These are phyloP conservation scores for Leishmania gerbilli DNA, from an alignment of 208 protist genomes.

Conservation along the genomic window DNA sequence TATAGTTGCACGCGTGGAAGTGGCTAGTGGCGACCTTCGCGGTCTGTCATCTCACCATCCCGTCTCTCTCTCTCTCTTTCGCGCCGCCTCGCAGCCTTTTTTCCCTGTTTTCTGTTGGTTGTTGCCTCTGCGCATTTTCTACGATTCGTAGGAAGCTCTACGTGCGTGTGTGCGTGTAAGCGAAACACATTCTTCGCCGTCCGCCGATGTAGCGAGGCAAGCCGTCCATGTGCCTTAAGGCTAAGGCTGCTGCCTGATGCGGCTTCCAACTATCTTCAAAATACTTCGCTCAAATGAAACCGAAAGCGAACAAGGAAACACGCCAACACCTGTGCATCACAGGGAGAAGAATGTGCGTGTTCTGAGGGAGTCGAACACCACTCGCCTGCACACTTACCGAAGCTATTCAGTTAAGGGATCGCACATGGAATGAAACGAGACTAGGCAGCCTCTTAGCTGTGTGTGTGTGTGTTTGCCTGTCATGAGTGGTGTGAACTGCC, in stretches of 20 bases:
- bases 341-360: not conserved
- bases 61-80: not conserved
- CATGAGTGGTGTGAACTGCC: not conserved
- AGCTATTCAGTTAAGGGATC: not conserved
- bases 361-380: not conserved
- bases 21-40: not conserved
- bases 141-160: not conserved
- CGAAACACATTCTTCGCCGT: not conserved
- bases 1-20: not conserved
- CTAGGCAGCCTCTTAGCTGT: not conserved
- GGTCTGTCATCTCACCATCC: not conserved
- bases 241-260: not conserved
- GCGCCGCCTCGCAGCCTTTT: not conserved
- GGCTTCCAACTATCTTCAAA: conserved; percentile 10
- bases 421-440: not conserved
- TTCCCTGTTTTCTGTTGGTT: not conserved
- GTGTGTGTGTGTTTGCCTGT: conserved; percentile 3
- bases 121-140: not conserved
- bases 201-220: not conserved
- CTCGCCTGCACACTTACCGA: not conserved
- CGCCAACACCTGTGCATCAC: not conserved
- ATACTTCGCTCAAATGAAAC: conserved; percentile 5
- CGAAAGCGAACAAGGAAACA: not conserved
- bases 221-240: not conserved
- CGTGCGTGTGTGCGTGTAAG: not conserved